Evolutionary conservation across 1,284 basidiomycete species (phyloP).

Genomic region (Tilletia setariae): DNA sequence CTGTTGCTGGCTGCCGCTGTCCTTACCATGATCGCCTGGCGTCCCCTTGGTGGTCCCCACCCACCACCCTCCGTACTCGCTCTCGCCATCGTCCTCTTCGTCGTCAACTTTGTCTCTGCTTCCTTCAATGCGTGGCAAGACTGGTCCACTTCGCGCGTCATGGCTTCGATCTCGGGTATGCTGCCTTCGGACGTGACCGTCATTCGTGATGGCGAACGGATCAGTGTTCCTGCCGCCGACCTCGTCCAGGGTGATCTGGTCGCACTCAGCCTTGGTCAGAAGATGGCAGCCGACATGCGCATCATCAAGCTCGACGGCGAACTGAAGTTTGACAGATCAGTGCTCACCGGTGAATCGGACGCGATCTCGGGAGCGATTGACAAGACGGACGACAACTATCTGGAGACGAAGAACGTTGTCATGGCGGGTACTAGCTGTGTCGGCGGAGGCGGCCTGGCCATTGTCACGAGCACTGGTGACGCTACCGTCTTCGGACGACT

Average conservation of each 20-base stretch:
- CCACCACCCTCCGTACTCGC: conserved; percentile 61
- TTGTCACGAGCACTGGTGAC: conserved; percentile 64
- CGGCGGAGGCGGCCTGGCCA: conserved; percentile 62
- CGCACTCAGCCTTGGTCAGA: conserved; percentile 56
- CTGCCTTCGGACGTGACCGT: conserved; percentile 58
- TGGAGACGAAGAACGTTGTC: conserved; percentile 63
- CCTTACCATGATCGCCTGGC: conserved; percentile 58
- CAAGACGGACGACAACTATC: conserved; percentile 60
- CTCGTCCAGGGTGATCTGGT: conserved; percentile 70
- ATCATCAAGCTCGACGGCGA: conserved; percentile 56
- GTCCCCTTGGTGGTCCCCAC: conserved; percentile 60
- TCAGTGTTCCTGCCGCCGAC: conserved; percentile 64
- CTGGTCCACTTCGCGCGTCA: conserved; percentile 32
- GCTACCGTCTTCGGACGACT: conserved; percentile 61
- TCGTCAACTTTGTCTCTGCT: conserved; percentile 57
- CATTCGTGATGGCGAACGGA: conserved; percentile 64
- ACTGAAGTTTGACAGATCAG: conserved; percentile 64
- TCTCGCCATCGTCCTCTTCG: too few species aligned
- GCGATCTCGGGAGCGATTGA: conserved; percentile 62
- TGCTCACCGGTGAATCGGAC: conserved; percentile 66
- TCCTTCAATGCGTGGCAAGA: conserved; percentile 59
- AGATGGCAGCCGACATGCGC: conserved; percentile 59
- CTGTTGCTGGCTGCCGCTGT: conserved; percentile 62
- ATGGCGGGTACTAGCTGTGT: conserved; percentile 66
- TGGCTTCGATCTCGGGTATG: conserved; percentile 56